These are phyloP conservation scores for Verticillium nubilum DNA, from an alignment of 2,329 filamentous ascomycete genomes.

Conservation along the genomic window DNA sequence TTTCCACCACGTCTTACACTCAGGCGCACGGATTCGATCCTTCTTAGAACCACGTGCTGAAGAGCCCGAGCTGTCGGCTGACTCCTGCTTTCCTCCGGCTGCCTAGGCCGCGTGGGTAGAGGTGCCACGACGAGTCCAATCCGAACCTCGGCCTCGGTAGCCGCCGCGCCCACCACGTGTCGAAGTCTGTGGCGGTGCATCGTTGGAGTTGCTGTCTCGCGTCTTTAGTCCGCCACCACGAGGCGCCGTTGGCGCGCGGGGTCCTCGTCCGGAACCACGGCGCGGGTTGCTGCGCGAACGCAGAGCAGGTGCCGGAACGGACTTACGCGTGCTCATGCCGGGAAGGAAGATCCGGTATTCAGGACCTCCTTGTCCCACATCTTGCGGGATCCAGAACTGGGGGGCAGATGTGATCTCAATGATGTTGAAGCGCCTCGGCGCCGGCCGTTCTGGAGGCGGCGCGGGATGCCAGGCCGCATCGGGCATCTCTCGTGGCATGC, in stretches of 20 bases:
- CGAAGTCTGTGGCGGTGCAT: slow-evolving; percentile 13
- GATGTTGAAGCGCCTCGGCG: slow-evolving; percentile 46
- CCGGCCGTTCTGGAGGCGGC: slow-evolving; percentile 44
- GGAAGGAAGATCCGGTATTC: slow-evolving; percentile 32
- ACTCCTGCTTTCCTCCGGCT: background rate
- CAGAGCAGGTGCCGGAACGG: slow-evolving; percentile 29
- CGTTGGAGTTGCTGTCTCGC: slow-evolving; percentile 8
- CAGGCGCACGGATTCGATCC: background rate
- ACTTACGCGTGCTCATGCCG: slow-evolving; percentile 31
- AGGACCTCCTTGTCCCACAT: slow-evolving; percentile 5
- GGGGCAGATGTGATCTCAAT: slow-evolving; percentile 29
- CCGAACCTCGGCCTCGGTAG: slow-evolving; percentile 27
- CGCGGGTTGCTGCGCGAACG: slow-evolving; percentile 25
- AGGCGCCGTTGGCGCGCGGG: slow-evolving; percentile 11
- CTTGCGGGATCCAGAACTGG: slow-evolving; percentile 16
- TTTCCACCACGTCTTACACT: background rate
- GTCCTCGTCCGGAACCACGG: slow-evolving; percentile 15
- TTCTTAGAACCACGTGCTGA: background rate
- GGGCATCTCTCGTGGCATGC: slow-evolving; percentile 58
- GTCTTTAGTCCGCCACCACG: slow-evolving; percentile 13
- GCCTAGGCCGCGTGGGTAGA: slow-evolving; percentile 7
- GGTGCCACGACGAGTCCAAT: slow-evolving; percentile 30
- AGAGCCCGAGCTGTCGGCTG: background rate
- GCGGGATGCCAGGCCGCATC: slow-evolving; percentile 59
- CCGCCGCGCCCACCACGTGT: slow-evolving; percentile 23